A percentile compares a stretch with the other conserved stretches of the same genome.
Evolutionary conservation across 148 eudicot genomes (phyloP).

Genomic region (Euryodendron excelsum): DNA sequence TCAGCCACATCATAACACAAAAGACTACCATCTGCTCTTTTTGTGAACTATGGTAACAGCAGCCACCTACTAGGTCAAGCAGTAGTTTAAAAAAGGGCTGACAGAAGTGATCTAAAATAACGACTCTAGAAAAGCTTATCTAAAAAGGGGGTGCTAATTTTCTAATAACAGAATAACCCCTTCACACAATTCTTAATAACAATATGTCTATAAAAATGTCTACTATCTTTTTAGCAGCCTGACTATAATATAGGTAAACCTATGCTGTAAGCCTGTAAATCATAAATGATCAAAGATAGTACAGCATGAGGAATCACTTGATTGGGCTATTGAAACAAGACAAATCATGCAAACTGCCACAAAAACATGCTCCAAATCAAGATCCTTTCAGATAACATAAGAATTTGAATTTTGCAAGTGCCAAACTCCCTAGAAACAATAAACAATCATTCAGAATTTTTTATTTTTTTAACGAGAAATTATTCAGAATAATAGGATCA

Average conservation of each 20-base stretch:
- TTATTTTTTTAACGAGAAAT: too few species aligned
- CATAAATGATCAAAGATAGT: neutral
- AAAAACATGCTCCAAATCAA: neutral
- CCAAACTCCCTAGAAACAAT: neutral
- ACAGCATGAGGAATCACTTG: neutral
- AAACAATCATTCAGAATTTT: neutral
- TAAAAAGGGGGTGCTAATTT: neutral
- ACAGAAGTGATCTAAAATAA: neutral
- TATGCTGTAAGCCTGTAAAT: neutral
- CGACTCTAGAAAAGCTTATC: neutral
- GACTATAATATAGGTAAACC: too few species aligned
- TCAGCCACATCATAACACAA: neutral
- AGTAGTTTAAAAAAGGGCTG: neutral
- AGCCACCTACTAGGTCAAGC: neutral
- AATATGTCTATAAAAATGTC: too few species aligned
- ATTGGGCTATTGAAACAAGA: neutral
- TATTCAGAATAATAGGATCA: neutral
- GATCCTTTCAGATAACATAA: neutral
- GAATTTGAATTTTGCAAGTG: neutral
- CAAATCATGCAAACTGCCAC: neutral
- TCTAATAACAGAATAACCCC: neutral
- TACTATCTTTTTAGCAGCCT: too few species aligned
- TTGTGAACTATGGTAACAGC: neutral
- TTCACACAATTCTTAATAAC: too few species aligned
- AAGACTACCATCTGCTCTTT: neutral